Evolutionary conservation across 768 basidiomycete genomes (phyloP).

Genomic region (Leccinum arenicola): DNA sequence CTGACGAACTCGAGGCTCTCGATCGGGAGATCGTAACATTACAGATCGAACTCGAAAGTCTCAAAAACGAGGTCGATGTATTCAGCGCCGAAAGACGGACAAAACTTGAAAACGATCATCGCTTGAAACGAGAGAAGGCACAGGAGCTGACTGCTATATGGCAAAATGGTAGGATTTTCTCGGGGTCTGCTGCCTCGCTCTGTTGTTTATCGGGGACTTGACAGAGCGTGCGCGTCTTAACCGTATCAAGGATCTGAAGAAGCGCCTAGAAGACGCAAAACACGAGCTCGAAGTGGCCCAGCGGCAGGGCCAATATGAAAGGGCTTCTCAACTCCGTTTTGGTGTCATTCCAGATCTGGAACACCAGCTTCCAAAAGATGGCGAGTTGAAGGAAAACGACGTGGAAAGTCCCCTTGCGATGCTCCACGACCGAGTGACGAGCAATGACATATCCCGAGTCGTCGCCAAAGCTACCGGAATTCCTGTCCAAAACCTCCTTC

Average conservation of each 20-base stretch:
- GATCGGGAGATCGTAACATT: slow-evolving; percentile 83
- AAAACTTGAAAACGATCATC: slow-evolving; percentile 64
- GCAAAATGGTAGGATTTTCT: slow-evolving; percentile 53
- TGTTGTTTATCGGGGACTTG: background rate
- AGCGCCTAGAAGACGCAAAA: slow-evolving; percentile 77
- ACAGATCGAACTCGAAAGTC: slow-evolving; percentile 85
- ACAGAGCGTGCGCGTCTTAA: slow-evolving; percentile 68
- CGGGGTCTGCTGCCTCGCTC: background rate
- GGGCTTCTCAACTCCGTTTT: slow-evolving; percentile 80
- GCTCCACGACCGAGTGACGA: slow-evolving; percentile 84
- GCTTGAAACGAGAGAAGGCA: slow-evolving; percentile 61
- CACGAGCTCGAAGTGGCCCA: slow-evolving; percentile 86
- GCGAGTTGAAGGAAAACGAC: slow-evolving; percentile 33
- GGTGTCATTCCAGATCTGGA: slow-evolving; percentile 82
- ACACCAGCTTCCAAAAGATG: slow-evolving; percentile 58
- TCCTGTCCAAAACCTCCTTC: slow-evolving; percentile 83
- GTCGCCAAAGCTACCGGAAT: slow-evolving; percentile 89
- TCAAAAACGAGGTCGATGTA: slow-evolving; percentile 85
- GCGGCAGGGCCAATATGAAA: slow-evolving; percentile 83
- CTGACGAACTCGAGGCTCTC: slow-evolving; percentile 77
- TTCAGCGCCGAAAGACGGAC: slow-evolving; percentile 73
- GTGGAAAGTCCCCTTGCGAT: slow-evolving; percentile 49
- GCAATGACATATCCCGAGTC: slow-evolving; percentile 85
- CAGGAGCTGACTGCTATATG: slow-evolving; percentile 60
- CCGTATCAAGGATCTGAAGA: slow-evolving; percentile 68